Conservation (phyloP, 306 rosid species). For the Quillaja saponaria region DNA sequence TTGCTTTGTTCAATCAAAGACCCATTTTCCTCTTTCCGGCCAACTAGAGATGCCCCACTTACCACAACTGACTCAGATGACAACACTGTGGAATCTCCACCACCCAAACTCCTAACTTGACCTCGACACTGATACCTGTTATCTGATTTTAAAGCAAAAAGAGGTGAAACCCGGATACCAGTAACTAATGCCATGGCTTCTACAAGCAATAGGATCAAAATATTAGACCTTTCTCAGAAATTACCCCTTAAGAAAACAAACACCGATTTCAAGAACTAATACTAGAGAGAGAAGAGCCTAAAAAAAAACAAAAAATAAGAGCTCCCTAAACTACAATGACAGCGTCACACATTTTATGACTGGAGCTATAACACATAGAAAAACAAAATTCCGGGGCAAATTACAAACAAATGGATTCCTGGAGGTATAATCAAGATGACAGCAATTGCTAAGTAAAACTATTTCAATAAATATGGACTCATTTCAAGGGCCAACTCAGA, state of each 20-base stretch:
- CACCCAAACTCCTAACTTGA: constrained; percentile 39
- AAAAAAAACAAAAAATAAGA: not conserved
- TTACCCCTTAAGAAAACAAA: not conserved
- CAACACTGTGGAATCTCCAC: constrained; percentile 34
- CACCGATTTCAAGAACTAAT: not conserved
- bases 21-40: constrained; percentile 40
- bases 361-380: not conserved
- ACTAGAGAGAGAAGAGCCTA: not conserved
- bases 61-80: constrained; percentile 46
- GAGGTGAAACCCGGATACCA: constrained; percentile 40
- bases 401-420: not conserved
- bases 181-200: constrained; percentile 50
- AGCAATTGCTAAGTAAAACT: too few relatives aligned
- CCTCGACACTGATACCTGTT: constrained; percentile 28
- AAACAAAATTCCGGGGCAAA: constrained; percentile 2
- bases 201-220: constrained; percentile 5
- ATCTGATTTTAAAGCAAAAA: constrained; percentile 20
- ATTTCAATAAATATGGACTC: too few relatives aligned
- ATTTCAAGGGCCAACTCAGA: too few relatives aligned
- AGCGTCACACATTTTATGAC: constrained; percentile 9
- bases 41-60: constrained; percentile 41
- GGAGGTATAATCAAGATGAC: too few relatives aligned
- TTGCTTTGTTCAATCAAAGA: constrained; percentile 34
- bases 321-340: not conserved
- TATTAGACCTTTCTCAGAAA: not conserved